These are phyloP conservation scores for Apiotrichum brassicae DNA, from an alignment of 1,284 basidiomycete species.

Conservation along the genomic window DNA sequence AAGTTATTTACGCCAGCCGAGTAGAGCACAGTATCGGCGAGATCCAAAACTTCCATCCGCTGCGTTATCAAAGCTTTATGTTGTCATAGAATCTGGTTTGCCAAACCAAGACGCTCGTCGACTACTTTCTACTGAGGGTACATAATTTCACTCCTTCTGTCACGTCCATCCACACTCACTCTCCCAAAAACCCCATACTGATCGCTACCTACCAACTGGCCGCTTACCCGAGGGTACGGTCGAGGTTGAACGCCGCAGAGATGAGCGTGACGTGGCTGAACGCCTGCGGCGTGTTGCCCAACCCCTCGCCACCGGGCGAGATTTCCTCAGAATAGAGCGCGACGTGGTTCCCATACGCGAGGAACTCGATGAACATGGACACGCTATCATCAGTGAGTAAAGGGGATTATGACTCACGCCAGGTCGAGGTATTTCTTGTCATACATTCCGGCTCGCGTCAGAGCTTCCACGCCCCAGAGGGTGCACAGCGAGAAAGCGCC, in stretches of 20 bases:
- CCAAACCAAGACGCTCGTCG: too few relatives aligned
- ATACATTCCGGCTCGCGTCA: conserved; percentile 74
- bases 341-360: conserved; percentile 73
- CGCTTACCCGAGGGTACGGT: conserved; percentile 27
- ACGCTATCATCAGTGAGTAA: conserved; percentile 12
- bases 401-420: conserved; percentile 46
- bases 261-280: conserved; percentile 46
- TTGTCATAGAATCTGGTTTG: too few relatives aligned
- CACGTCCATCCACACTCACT: too few relatives aligned
- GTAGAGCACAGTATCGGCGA: too few relatives aligned
- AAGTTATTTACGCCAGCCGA: too few relatives aligned
- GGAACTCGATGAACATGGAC: conserved; percentile 42
- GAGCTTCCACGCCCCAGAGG: conserved; percentile 69
- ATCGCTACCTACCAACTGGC: too few relatives aligned
- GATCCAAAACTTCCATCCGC: too few relatives aligned
- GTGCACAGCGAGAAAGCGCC: conserved; percentile 53
- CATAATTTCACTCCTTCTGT: too few relatives aligned
- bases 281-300: conserved; percentile 46
- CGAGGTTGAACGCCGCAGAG: conserved; percentile 47
- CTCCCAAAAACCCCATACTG: too few relatives aligned
- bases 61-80: too few relatives aligned
- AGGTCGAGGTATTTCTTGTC: conserved; percentile 60
- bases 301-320: conserved; percentile 45
- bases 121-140: too few relatives aligned
- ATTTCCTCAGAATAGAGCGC: conserved; percentile 70